phyloP scores from a whole-genome alignment of 1,139 yeast genomes.

The Saccharomyces hybrid region DNA sequence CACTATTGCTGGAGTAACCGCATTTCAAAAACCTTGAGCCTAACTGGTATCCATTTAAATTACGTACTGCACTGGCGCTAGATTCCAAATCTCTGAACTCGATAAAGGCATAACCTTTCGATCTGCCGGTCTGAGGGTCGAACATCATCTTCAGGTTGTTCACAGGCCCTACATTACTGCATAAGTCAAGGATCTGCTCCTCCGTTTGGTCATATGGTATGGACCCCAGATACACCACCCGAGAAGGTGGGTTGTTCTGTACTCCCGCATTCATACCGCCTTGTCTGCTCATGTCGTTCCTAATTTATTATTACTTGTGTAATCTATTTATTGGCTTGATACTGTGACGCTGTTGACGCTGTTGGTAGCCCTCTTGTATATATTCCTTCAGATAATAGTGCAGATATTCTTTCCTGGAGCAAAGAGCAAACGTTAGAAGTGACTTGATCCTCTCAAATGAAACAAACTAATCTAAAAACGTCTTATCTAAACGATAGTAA shows the following conservation, averaged over 20 bases:
- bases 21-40: slow-evolving; percentile 71
- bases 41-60: slow-evolving; percentile 69
- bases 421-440: not conserved
- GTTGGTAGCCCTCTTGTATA: not conserved
- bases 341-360: not conserved
- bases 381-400: not conserved
- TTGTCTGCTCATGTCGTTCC: slow-evolving; percentile 10
- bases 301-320: not conserved
- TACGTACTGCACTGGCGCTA: slow-evolving; percentile 86
- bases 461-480: not conserved
- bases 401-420: not conserved
- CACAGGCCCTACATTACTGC: slow-evolving; percentile 64
- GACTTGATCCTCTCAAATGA: not conserved
- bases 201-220: slow-evolving; percentile 78
- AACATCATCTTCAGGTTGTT: slow-evolving; percentile 66
- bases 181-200: slow-evolving; percentile 59
- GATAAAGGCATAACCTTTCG: slow-evolving; percentile 85
- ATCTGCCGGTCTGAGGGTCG: slow-evolving; percentile 83
- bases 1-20: slow-evolving; percentile 45
- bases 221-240: slow-evolving; percentile 53
- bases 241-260: slow-evolving; percentile 33
- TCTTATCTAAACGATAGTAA: not conserved
- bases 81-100: slow-evolving; percentile 72
- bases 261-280: slow-evolving; percentile 8
- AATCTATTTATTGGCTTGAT: not conserved